phyloP scores from a whole-genome alignment of 495 filamentous ascomycete genomes.

The Clavariopsis aquatica region DNA sequence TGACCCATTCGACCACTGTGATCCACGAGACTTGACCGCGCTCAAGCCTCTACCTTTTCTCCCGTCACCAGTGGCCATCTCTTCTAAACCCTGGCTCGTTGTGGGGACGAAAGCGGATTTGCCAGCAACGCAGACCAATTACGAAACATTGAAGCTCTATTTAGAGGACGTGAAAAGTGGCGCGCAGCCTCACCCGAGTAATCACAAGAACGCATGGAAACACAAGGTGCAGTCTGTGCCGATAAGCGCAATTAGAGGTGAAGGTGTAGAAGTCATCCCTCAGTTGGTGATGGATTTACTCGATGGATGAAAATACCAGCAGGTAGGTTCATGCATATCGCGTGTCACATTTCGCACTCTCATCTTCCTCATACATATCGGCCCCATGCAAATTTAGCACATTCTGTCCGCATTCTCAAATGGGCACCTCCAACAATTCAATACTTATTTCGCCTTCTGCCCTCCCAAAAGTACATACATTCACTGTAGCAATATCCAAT shows the following conservation, averaged over 20 bases:
- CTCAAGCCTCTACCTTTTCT: constrained; percentile 37
- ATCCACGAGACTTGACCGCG: constrained; percentile 9
- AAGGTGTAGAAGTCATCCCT: constrained; percentile 78
- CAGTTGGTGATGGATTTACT: constrained; percentile 75
- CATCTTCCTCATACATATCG: background rate
- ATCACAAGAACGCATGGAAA: constrained; percentile 66
- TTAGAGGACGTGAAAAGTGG: constrained; percentile 61
- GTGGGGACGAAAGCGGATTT: constrained; percentile 95
- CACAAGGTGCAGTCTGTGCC: constrained; percentile 70
- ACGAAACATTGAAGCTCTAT: constrained; percentile 65
- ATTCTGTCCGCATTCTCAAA: background rate
- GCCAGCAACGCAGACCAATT: constrained; percentile 75
- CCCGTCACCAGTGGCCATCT: constrained; percentile 60
- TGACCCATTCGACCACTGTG: background rate
- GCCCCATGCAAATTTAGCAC: background rate
- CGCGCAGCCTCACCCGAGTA: constrained; percentile 67
- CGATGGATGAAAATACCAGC: constrained; percentile 45
- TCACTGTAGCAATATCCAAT: no score
- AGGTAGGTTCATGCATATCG: background rate
- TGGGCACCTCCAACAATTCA: background rate
- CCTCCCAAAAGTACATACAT: background rate
- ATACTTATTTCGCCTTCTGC: background rate
- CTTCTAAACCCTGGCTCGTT: constrained; percentile 93
- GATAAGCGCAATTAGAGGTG: constrained; percentile 81
- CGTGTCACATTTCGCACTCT: background rate